Evolutionary conservation across 352 stramenopile species (phyloP), one percentile per base, ranked within the genome.

Genomic region (Globisporangium spiculum): DNA sequence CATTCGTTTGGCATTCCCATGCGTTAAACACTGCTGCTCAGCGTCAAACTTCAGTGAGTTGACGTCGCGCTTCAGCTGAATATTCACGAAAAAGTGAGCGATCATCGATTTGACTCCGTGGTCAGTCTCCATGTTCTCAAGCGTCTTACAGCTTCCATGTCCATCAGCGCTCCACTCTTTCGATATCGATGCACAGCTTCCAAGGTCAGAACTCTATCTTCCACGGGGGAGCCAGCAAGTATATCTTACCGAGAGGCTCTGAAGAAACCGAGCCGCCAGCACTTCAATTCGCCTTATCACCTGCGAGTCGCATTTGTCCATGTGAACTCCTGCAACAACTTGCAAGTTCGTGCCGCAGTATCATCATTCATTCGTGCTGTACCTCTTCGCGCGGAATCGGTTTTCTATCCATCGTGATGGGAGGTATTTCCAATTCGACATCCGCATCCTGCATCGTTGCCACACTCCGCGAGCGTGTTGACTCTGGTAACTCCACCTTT

Each of bases 1-100:
- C 18, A 83, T 58, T 12, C 83, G 78, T 48, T 73, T 92, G 0
- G 86, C 76, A 8, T 86, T 81, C 18, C 71, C 78, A 60, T 96
- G 88, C 14, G 81, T 27, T 24, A 93, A 67, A 1, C 74, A 73
- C n/a, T 88, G 68, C 6, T 75, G 75, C 32, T 86, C 74, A 34
- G 77, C 65, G 41, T 94, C 82, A 66, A 89, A 96, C 7, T 73
- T 68, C 79, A 94, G 84, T 1, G 84, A 75, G 20, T 75, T 72
- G 14, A 65, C 77, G 55, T 71, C 70, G 14, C 88, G 80, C 46
- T 87, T 87, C 30, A 95, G 61, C 88, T 95, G 44, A 16, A 9
- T 16, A 6, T 56, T 41, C 30, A 50, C 12, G 16, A 50, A 24
- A n/a, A 58, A 8, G 32, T 58, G 50, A 61, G 14, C 3, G 22